A percentile compares a stretch with the other conserved stretches of the same genome.
Conservation (phyloP, 2,329 filamentous ascomycete species). For the Bretziella fagacearum region DNA sequence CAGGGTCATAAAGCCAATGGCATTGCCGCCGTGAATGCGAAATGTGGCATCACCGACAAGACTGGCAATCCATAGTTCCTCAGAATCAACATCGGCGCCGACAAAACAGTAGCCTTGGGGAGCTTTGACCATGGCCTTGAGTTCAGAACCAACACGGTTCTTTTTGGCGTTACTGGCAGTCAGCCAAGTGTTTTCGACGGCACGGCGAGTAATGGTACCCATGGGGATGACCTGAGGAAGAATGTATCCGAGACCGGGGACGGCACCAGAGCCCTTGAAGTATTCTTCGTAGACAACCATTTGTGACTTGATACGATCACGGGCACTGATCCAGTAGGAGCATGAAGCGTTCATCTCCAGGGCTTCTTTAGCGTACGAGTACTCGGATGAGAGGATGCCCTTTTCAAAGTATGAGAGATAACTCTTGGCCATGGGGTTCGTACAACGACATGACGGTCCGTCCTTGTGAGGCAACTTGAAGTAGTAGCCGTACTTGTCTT, state of each 20-base stretch:
- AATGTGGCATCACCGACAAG: conserved; percentile 90
- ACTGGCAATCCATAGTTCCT: conserved; percentile 96
- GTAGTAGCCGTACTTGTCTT: conserved; percentile 51
- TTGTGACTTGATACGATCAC: conserved; percentile 85
- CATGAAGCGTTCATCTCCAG: conserved; percentile 97
- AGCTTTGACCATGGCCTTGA: conserved; percentile 92
- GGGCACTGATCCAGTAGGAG: conserved; percentile 96
- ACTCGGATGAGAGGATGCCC: conserved; percentile 74
- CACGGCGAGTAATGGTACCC: conserved; percentile 87
- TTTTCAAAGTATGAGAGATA: conserved; percentile 86
- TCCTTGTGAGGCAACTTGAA: conserved; percentile 97
- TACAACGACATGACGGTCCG: conserved; percentile 68
- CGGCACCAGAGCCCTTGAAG: conserved; percentile 16
- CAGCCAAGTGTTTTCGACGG: conserved; percentile 96
- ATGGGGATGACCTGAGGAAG: conserved; percentile 92
- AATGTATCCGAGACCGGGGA: conserved; percentile 50
- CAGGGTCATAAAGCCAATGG: conserved; percentile 96
- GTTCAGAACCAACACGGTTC: conserved; percentile 87
- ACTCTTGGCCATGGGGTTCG: conserved; percentile 75
- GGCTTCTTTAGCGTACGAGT: conserved; percentile 78
- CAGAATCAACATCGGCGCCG: conserved; percentile 90
- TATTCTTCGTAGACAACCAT: conserved; percentile 80
- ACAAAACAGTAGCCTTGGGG: conserved; percentile 86
- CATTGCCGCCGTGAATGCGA: conserved; percentile 86
- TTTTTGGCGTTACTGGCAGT: conserved; percentile 94